Evolutionary conservation across 257 asterid genomes (phyloP).

Genomic region (Cruciata laevipes): DNA sequence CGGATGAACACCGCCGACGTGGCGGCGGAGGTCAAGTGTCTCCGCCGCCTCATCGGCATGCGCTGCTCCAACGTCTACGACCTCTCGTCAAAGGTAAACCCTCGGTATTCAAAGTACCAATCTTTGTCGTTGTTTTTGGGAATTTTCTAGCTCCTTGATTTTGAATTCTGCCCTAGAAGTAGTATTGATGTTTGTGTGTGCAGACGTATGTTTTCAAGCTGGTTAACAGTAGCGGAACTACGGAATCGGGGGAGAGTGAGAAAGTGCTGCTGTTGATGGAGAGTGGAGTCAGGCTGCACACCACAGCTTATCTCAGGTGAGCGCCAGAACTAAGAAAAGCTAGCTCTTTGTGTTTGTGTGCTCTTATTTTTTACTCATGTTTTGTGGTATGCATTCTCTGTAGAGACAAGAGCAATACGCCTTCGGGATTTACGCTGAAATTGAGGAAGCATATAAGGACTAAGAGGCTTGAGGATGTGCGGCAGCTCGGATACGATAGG

Average conservation of each 20-base stretch:
- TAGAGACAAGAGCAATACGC: conserved; percentile 97
- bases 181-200: neutral
- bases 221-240: conserved; percentile 92
- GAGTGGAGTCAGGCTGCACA: conserved; percentile 91
- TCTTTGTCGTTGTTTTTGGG: neutral
- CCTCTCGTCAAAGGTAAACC: conserved; percentile 74
- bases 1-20: conserved; percentile 99
- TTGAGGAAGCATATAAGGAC: conserved; percentile 91
- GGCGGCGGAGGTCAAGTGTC: conserved; percentile 98
- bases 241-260: conserved; percentile 97
- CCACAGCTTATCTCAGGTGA: conserved; percentile 88
- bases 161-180: neutral
- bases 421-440: conserved; percentile 94
- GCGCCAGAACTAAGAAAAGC: neutral
- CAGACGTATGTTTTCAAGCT: conserved; percentile 96
- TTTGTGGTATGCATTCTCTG: conserved; percentile 10
- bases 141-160: neutral
- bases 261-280: conserved; percentile 92
- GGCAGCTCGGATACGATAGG: conserved; percentile 98
- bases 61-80: conserved; percentile 97
- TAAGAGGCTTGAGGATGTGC: conserved; percentile 96
- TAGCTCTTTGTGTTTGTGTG: neutral
- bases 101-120: neutral
- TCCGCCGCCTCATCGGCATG: conserved; percentile 93
- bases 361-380: neutral